Evolutionary conservation across 164 flowering plant genomes (phyloP), one percentile per base, ranked within the genome.

Genomic region (Hamamelis virginiana): DNA sequence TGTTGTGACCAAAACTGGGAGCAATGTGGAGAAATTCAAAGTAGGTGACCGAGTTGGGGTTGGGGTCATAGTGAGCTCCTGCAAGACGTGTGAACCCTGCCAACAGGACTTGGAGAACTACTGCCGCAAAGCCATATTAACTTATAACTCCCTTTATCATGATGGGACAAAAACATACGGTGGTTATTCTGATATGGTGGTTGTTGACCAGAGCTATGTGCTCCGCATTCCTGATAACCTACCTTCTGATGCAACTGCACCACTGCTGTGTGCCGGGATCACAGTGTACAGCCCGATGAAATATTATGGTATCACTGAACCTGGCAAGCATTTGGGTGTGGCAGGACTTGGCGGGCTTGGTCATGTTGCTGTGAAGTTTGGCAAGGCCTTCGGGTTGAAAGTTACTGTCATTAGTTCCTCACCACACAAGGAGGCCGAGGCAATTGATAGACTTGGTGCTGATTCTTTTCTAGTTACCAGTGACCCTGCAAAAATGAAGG

Each of bases 321-420:
- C 83, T 9, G 88, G 90, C 1, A 81, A 77, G 72, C 84, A 80
- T 73, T 57, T 86, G 69, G 90, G 90, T 25, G 82, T 86, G n/a
- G 80, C 68, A 1, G 90, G 90, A 19, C 82, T 86, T n/a, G 90
- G 88, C 47, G 90, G 90, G 5, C 83, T 86, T 53, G 90, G 90
- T 61, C 90, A 86, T 72, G 73, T 84, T 44, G 90, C 90, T 59
- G 85, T 86, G 3, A 86, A 84, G 62, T 26, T 84, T 28, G 90
- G 76, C 1, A 84, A 86, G 70, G 86, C 90, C 38, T 84, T 86
- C 71, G 88, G 88, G 33, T 57, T 78, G 59, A 81, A 81, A 65
- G 86, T 84, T 43, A 86, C 89, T 59, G 85, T 86, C 28, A 81
- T 84, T n/a, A 86, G 88, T 56, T 55, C 79, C 55, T 86, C 88